Base-by-base conservation (phyloP, 2,329 filamentous ascomycete species). In the Trichoderma sp. region DNA sequence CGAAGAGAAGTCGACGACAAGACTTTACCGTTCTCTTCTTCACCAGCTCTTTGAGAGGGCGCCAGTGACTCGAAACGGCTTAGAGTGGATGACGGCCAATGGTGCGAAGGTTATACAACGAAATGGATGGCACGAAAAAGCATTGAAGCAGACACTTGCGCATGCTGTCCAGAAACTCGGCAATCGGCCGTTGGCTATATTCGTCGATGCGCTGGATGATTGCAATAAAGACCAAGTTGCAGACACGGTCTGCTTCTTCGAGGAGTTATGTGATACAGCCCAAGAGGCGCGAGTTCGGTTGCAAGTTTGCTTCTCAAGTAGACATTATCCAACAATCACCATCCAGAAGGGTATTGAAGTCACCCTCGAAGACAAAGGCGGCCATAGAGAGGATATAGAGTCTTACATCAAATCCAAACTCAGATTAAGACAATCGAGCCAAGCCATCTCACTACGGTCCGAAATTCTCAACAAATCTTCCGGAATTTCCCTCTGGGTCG, bases 21-120 rank as follows among this genome's bases (percentile, higher is more conserved):
- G 85, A 1, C 77, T 87, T 71, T 85, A 86, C 70, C 79, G 83
- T 7, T 83, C 83, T 0, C 70, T 87, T 7, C 69, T 87, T 1
- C 71, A 74, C 6, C 82, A 86, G 66, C 73, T 86, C 4, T 48
- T 69, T 13, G 0, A 56, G 75, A 0, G 72, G 77, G 64, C 67
- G 1, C 56, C 48, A 35, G 45, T 27, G 1, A 12, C 53, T 1
- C 22, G 13, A 15, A 27, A 17, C 9, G 9, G 39, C 7, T 19
- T 58, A 19, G 39, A 52, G 8, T 54, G 48, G 61, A 64, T 66
- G 52, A 66, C 63, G 5, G 8, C 3, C 12, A n/a, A 57, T 58
- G 61, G 59, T 5, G 59, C 59, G 5, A 63, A 56, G 19, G 29
- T 56, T 6, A 9, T 56, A 13, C 34, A 42, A 10, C 7, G 34